phyloP scores from a whole-genome alignment of 352 stramenopile genomes.

The Phytophthora megakarya region DNA sequence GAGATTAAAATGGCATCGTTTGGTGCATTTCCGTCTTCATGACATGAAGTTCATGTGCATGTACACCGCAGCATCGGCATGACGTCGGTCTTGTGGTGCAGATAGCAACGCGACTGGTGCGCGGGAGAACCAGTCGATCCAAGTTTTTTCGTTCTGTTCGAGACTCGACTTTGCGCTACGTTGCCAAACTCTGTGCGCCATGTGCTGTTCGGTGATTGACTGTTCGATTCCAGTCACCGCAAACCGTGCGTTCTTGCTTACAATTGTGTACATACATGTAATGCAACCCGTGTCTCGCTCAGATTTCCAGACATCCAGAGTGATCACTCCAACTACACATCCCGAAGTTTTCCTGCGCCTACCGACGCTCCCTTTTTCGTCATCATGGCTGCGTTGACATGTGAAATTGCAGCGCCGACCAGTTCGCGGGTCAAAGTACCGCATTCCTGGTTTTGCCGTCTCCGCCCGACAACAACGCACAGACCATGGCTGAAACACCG shows the following conservation, averaged over 20 bases:
- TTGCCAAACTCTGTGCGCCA: conserved; percentile 12
- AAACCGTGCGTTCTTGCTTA: too few species aligned
- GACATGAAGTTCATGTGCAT: conserved; percentile 14
- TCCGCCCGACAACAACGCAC: conserved; percentile 8
- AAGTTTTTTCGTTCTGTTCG: conserved; percentile 21
- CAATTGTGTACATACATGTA: too few species aligned
- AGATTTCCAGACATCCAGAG: conserved; percentile 8
- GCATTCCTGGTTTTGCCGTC: conserved; percentile 30
- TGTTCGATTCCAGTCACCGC: not conserved
- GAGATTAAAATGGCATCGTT: conserved; percentile 6
- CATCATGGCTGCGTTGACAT: conserved; percentile 9
- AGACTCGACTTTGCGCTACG: conserved; percentile 15
- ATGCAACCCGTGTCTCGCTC: conserved; percentile 23
- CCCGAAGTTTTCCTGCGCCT: conserved; percentile 21
- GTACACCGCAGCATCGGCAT: too few species aligned
- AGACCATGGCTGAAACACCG: conserved; percentile 26
- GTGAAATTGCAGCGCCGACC: conserved; percentile 15
- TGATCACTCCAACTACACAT: conserved; percentile 26
- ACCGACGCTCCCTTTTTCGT: conserved; percentile 7
- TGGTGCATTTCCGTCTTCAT: not conserved
- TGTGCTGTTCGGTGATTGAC: conserved; percentile 8
- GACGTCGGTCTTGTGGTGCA: too few species aligned
- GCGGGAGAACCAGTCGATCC: conserved; percentile 21
- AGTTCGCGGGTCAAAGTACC: conserved; percentile 7
- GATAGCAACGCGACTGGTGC: conserved; percentile 4